Evolutionary conservation across 208 protist genomes (phyloP).

Genomic region (Crithidia acanthocephali): DNA sequence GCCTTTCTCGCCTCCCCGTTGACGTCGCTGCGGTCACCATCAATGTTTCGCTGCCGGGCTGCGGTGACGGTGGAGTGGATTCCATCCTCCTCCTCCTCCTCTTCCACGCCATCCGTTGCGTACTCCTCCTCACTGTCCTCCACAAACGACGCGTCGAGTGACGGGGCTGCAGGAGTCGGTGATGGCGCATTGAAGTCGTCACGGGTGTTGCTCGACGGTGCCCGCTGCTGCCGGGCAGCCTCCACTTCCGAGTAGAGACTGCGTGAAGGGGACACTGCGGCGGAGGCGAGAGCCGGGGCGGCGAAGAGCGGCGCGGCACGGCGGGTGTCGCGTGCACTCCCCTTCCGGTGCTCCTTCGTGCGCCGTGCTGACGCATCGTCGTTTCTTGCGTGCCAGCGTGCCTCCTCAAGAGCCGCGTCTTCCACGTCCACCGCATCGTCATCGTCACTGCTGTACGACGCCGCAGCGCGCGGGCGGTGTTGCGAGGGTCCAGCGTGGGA

Average conservation of each 20-base stretch:
- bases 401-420: too few relatives aligned
- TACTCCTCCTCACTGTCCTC: background rate
- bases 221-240: slow-evolving; percentile 18
- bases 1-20: background rate
- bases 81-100: background rate
- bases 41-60: background rate
- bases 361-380: background rate
- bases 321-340: background rate
- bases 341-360: background rate
- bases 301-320: background rate
- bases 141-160: slow-evolving; percentile 7
- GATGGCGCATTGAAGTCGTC: background rate
- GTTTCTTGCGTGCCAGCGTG: background rate
- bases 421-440: background rate
- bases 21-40: too few relatives aligned
- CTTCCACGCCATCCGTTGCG: background rate
- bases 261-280: slow-evolving; percentile 32
- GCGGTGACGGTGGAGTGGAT: background rate
- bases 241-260: slow-evolving; percentile 48
- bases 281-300: background rate
- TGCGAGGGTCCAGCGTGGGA: background rate
- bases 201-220: background rate
- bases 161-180: background rate
- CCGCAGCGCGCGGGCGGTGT: background rate
- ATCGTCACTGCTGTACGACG: background rate